A percentile compares a stretch with the other conserved stretches of the same genome.
Evolutionary conservation across 2,329 filamentous ascomycete genomes (phyloP).

Genomic region (Aspergillus aculeatinus): DNA sequence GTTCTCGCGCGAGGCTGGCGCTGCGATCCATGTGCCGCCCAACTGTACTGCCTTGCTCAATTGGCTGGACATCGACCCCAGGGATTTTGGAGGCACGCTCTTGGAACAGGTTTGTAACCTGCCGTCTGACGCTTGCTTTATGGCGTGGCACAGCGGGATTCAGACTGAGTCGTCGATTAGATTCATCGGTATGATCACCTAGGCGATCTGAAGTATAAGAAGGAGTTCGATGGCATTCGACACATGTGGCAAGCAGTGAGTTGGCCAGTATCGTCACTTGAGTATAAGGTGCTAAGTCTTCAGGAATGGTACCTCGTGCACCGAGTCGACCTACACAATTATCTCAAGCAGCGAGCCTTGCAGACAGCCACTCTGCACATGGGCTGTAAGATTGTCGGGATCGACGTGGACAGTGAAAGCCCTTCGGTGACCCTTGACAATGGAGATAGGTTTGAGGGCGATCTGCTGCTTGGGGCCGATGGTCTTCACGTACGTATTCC

Average conservation of each 20-base stretch:
- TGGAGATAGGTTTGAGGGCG: slow-evolving; percentile 20
- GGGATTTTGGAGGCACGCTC: slow-evolving; percentile 25
- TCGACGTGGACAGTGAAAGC: slow-evolving; percentile 15
- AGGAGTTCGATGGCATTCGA: slow-evolving; percentile 18
- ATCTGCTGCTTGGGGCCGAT: slow-evolving; percentile 29
- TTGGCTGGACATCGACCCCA: slow-evolving; percentile 25
- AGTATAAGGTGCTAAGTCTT: not conserved
- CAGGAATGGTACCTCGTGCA: slow-evolving; percentile 38
- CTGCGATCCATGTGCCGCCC: slow-evolving; percentile 28
- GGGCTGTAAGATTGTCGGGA: slow-evolving; percentile 21
- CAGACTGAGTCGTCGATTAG: slow-evolving; percentile 9
- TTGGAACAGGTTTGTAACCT: slow-evolving; percentile 18
- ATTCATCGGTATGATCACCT: slow-evolving; percentile 20
- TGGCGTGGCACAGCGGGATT: not conserved
- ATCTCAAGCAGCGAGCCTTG: slow-evolving; percentile 34
- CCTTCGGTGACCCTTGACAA: slow-evolving; percentile 23
- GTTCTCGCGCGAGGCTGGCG: slow-evolving; percentile 27
- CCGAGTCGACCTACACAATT: slow-evolving; percentile 45
- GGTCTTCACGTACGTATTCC: slow-evolving; percentile 22
- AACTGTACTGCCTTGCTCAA: slow-evolving; percentile 28
- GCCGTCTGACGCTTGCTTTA: not conserved
- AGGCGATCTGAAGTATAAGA: slow-evolving; percentile 19
- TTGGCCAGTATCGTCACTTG: not conserved
- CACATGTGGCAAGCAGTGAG: slow-evolving; percentile 27
- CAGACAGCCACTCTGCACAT: slow-evolving; percentile 24